phyloP scores from a whole-genome alignment of 1,139 yeast genomes.

The Schwanniomyces etchellsii region DNA sequence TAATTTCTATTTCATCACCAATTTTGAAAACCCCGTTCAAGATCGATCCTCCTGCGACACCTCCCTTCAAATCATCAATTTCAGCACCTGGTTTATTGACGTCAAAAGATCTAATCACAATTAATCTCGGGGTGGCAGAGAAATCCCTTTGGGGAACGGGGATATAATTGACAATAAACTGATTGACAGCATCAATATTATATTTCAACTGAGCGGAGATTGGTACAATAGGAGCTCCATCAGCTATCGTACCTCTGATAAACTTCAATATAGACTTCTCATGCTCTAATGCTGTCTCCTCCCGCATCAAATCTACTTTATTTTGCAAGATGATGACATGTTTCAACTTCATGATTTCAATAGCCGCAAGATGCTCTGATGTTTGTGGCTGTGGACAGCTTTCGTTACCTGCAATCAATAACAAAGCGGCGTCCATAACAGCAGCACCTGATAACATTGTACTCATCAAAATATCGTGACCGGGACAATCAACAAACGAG shows the following conservation, averaged over 20 bases:
- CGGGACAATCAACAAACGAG: constrained; percentile 98
- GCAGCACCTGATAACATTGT: constrained; percentile 99
- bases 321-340: constrained; percentile 96
- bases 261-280: constrained; percentile 87
- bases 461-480: constrained; percentile 99
- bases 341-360: constrained; percentile 96
- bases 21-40: constrained; percentile 93
- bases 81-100: constrained; percentile 99
- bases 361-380: constrained; percentile 98
- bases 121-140: constrained; percentile 86
- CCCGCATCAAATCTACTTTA: constrained; percentile 98
- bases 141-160: constrained; percentile 97
- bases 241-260: constrained; percentile 97
- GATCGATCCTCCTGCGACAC: constrained; percentile 99
- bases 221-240: constrained; percentile 98
- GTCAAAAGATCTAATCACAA: constrained; percentile 97
- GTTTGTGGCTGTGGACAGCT: constrained; percentile 99
- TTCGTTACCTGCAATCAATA: constrained; percentile 97
- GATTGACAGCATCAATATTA: constrained; percentile 97
- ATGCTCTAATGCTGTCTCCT: constrained; percentile 93
- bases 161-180: constrained; percentile 89
- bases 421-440: constrained; percentile 98
- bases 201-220: constrained; percentile 98
- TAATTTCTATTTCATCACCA: constrained; percentile 97
- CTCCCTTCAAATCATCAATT: constrained; percentile 95